A percentile compares a stretch with the other conserved stretches of the same genome.
These are phyloP conservation scores for Aspergillus diversus DNA, from an alignment of 495 filamentous ascomycete genomes.

Conservation along the genomic window DNA sequence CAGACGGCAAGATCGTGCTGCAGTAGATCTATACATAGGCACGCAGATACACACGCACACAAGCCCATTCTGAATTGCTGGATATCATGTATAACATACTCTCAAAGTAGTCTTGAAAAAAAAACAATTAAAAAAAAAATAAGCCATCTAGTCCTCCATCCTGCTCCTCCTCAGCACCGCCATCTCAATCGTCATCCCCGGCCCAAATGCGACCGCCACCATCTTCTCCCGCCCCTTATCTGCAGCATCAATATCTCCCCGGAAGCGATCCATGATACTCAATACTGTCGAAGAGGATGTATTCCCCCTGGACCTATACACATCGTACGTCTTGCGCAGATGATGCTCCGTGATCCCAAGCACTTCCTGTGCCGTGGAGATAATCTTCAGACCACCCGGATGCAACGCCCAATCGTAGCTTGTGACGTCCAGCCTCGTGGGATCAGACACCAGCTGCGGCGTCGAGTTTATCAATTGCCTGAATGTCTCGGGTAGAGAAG, in stretches of 20 bases:
- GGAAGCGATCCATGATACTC: constrained; percentile 5
- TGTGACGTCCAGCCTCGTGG: not conserved
- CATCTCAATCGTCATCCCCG: constrained; percentile 12
- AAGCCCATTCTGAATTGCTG: too few relatives aligned
- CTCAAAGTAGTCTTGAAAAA: not conserved
- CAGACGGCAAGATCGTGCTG: constrained; percentile 5
- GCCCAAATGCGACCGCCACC: constrained; percentile 2
- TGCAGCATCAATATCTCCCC: not conserved
- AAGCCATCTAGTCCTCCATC: not conserved
- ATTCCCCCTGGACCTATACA: constrained; percentile 2
- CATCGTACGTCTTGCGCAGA: not conserved
- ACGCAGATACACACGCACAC: too few relatives aligned
- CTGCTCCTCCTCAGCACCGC: not conserved
- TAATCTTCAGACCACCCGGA: constrained; percentile 6
- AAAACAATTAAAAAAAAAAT: too few relatives aligned
- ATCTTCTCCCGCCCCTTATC: constrained; percentile 4
- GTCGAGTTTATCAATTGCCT: not conserved
- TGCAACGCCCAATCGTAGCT: constrained; percentile 14
- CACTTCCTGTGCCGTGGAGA: not conserved
- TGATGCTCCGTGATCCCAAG: constrained; percentile 4
- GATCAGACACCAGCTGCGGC: not conserved
- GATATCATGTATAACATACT: not conserved
- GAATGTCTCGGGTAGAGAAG: not conserved
- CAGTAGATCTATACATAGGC: not conserved
- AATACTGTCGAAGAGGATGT: constrained; percentile 6